Conservation (phyloP, 306 rosid species). For the Vigna trinervia region DNA sequence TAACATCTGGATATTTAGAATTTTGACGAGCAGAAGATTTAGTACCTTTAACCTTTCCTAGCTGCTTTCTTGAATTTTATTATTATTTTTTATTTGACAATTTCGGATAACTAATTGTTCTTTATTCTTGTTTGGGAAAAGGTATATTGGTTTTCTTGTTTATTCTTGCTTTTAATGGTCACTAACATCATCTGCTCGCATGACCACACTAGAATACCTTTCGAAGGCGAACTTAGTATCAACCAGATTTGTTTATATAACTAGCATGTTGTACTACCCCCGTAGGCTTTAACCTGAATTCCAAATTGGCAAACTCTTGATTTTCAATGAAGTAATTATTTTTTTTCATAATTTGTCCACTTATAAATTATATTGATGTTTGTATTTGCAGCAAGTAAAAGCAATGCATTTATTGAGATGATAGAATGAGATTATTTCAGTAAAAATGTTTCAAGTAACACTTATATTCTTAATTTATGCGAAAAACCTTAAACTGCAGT, state of each 20-base stretch:
- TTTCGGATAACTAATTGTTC: not conserved
- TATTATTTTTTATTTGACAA: not conserved
- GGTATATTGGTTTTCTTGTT: conserved; percentile 12
- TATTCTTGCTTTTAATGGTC: not conserved
- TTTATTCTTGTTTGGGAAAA: conserved; percentile 19
- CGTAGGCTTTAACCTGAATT: too few relatives aligned
- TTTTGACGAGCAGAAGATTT: conserved; percentile 5
- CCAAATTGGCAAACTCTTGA: too few relatives aligned
- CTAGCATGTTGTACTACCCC: not conserved
- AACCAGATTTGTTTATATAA: conserved; percentile 16
- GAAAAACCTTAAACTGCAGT: too few relatives aligned
- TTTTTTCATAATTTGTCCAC: too few relatives aligned
- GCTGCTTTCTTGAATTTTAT: not conserved
- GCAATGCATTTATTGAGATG: too few relatives aligned
- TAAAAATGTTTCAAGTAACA: too few relatives aligned
- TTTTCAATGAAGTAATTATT: too few relatives aligned
- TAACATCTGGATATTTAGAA: conserved; percentile 6
- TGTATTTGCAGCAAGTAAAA: too few relatives aligned
- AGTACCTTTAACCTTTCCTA: conserved; percentile 2
- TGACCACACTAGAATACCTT: conserved; percentile 10
- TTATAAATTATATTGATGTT: too few relatives aligned
- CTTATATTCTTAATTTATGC: too few relatives aligned
- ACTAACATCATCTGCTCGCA: not conserved
- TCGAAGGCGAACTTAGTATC: conserved; percentile 5
- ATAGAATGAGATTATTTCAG: too few relatives aligned